These are phyloP conservation scores for Yarrowia hollandica DNA, from an alignment of 805 yeast genomes.

Conservation along the genomic window DNA sequence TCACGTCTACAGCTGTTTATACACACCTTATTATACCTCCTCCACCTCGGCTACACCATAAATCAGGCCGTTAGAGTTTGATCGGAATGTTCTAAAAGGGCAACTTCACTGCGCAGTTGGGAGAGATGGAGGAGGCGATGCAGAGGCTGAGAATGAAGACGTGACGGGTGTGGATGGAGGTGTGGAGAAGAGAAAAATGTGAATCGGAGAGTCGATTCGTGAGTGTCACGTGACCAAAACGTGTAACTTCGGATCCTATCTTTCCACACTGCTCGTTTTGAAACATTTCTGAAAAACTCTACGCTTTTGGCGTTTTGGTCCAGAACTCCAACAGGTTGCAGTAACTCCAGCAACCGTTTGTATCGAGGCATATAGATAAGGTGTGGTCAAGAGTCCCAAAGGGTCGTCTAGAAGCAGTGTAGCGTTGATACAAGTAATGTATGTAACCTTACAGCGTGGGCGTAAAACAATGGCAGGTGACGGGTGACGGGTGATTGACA, in stretches of 20 bases:
- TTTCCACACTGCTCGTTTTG: too few species aligned
- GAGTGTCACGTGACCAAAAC: too few species aligned
- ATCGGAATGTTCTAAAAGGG: constrained; percentile 11
- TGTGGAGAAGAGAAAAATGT: too few species aligned
- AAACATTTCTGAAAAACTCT: too few species aligned
- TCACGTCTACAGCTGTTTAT: background rate
- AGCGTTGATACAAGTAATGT: too few species aligned
- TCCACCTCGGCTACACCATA: background rate
- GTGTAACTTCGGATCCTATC: too few species aligned
- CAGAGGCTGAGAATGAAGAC: background rate
- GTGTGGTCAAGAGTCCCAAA: background rate
- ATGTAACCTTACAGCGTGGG: too few species aligned
- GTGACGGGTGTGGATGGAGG: too few species aligned
- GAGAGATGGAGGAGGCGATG: constrained; percentile 21
- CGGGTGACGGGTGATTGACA: too few species aligned
- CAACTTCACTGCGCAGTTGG: constrained; percentile 20
- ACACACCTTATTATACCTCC: background rate
- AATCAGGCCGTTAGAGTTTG: background rate
- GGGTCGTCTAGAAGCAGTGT: background rate
- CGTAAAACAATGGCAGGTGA: too few species aligned
- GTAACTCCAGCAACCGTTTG: background rate
- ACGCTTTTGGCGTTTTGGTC: too few species aligned
- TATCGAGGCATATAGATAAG: constrained; percentile 5
- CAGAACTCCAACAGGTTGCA: background rate
- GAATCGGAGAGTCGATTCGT: too few species aligned